A percentile compares a stretch with the other conserved stretches of the same genome.
Evolutionary conservation across 192 early-diverging fungal genomes (phyloP).

Genomic region (Umbelopsis isabellina): DNA sequence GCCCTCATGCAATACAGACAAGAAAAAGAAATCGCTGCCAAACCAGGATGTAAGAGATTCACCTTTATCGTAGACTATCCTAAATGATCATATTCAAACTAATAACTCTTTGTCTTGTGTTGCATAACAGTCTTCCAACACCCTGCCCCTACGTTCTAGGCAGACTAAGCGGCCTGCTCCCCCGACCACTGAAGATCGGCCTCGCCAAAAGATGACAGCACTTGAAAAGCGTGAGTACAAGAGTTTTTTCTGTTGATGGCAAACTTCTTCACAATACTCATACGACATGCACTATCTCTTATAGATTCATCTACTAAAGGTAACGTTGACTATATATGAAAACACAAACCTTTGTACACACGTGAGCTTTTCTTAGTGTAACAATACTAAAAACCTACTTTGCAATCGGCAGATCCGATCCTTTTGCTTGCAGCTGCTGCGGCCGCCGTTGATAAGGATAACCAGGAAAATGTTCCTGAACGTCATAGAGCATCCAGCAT

Average conservation of each 20-base stretch:
- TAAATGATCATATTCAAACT: too few species aligned
- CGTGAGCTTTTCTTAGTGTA: slow-evolving; percentile 1
- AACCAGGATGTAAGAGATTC: slow-evolving; percentile 2
- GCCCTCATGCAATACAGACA: neutral
- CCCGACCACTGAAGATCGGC: neutral
- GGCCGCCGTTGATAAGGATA: slow-evolving; percentile 23
- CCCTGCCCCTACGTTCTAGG: neutral
- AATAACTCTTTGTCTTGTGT: too few species aligned
- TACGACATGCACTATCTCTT: neutral
- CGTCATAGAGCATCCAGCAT: slow-evolving; percentile 8
- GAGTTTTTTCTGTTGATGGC: neutral
- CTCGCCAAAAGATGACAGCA: slow-evolving; percentile 11
- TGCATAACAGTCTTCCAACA: neutral
- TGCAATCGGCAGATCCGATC: slow-evolving; percentile 34
- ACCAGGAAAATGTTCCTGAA: slow-evolving; percentile 18
- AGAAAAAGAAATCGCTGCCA: neutral
- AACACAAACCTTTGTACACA: neutral
- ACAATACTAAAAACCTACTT: slow-evolving; percentile 16
- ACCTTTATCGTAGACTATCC: too few species aligned
- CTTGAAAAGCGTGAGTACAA: slow-evolving; percentile 2
- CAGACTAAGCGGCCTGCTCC: slow-evolving; percentile 11
- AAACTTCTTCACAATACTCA: neutral
- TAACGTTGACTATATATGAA: neutral
- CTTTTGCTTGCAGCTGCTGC: slow-evolving; percentile 35
- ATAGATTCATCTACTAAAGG: neutral